These are phyloP conservation scores for Amanita brunnescens DNA, from an alignment of 768 basidiomycete genomes.

Conservation along the genomic window DNA sequence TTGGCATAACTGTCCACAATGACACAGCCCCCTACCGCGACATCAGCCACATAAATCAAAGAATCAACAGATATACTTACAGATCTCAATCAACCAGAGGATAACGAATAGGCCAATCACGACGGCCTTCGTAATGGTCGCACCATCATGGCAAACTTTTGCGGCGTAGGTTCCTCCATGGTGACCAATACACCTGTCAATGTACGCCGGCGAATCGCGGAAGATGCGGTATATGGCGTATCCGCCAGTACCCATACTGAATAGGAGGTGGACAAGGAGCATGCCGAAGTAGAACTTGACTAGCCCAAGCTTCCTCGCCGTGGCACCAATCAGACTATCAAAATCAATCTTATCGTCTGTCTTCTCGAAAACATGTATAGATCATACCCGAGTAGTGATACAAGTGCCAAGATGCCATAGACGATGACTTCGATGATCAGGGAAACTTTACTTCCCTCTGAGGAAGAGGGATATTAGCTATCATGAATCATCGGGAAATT, in stretches of 20 bases:
- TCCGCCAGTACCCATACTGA: conserved; percentile 35
- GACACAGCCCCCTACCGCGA: conserved; percentile 32
- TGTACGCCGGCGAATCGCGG: conserved; percentile 29
- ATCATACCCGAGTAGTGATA: conserved; percentile 37
- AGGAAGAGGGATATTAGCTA: not conserved
- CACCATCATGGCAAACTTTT: conserved; percentile 29
- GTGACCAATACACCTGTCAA: conserved; percentile 27
- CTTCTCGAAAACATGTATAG: not conserved
- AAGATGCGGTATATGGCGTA: conserved; percentile 37
- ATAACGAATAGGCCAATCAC: conserved; percentile 33
- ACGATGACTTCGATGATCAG: conserved; percentile 33
- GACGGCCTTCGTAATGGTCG: conserved; percentile 32
- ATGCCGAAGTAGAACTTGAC: conserved; percentile 35
- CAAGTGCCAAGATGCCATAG: conserved; percentile 31
- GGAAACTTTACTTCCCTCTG: conserved; percentile 30
- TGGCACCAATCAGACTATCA: conserved; percentile 34
- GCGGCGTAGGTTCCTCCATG: conserved; percentile 21
- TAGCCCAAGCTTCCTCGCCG: conserved; percentile 28
- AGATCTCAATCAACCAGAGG: conserved; percentile 40
- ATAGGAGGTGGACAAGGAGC: conserved; percentile 33
- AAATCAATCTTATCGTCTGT: not conserved
- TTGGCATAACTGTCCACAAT: conserved; percentile 36
- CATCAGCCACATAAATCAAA: not conserved
- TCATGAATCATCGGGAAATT: not conserved
- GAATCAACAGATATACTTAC: conserved; percentile 21